Base-by-base conservation (phyloP, 177 flowering plant genomes). In the Telopea speciosissima region DNA sequence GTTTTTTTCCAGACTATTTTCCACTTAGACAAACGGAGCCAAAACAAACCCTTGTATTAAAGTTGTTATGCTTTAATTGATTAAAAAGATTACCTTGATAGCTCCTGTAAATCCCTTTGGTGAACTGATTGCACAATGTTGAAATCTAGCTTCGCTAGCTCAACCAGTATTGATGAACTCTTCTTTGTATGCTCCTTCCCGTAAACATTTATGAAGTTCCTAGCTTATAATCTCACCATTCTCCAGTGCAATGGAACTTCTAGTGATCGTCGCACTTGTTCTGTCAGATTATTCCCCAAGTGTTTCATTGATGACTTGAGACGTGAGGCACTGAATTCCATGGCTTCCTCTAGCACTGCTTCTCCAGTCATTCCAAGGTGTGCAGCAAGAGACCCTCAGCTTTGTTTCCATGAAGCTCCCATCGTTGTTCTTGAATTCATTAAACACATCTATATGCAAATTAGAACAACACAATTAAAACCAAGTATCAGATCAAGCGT, bases 81-180 rank as follows among this genome's bases (percentile, higher is more conserved):
- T n/a, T n/a, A n/a, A n/a, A n/a, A n/a, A n/a, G n/a, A n/a, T n/a
- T n/a, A n/a, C n/a, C n/a, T n/a, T n/a, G n/a, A n/a, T n/a, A n/a
- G n/a, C n/a, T n/a, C n/a, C n/a, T n/a, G n/a, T n/a, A n/a, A n/a
- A n/a, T n/a, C n/a, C n/a, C n/a, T n/a, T n/a, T n/a, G n/a, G n/a
- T n/a, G n/a, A n/a, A n/a, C n/a, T n/a, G n/a, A n/a, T n/a, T n/a
- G n/a, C n/a, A n/a, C n/a, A n/a, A n/a, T n/a, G n/a, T n/a, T n/a
- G n/a, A n/a, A n/a, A n/a, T n/a, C n/a, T n/a, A n/a, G n/a, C 84
- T 58, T 77, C 24, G 82, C 82, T 1, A 81, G 36, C 23, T 78
- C 73, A 28, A 77, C 79, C 63, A 82, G 61, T 68, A 14, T 24
- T 4, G 23, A 26, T n/a, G n/a, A n/a, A n/a, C n/a, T n/a, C 16